A percentile compares a stretch with the other conserved stretches of the same genome.
These are phyloP conservation scores for Ceratocystis papillata DNA, from an alignment of 2,329 filamentous ascomycete species.

Conservation along the genomic window DNA sequence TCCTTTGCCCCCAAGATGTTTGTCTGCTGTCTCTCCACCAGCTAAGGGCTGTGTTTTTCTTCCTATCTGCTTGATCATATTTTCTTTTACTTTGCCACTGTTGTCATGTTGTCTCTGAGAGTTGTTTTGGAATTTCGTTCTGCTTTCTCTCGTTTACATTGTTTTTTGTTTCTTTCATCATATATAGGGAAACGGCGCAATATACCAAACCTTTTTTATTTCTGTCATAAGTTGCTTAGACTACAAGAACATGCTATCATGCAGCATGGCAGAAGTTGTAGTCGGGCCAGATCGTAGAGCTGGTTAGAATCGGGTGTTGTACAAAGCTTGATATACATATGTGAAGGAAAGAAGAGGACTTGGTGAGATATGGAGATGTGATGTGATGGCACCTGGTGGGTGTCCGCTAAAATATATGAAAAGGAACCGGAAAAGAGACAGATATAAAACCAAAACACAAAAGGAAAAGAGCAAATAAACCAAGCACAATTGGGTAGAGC, in stretches of 20 bases:
- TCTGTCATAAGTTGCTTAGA: neutral
- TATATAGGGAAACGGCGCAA: constrained; percentile 19
- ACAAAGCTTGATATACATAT: neutral
- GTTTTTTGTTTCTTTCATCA: constrained; percentile 7
- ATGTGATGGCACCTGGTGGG: neutral
- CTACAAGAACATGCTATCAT: neutral
- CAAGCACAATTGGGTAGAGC: neutral
- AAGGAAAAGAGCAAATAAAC: neutral
- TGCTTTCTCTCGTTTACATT: neutral
- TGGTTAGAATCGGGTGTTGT: neutral
- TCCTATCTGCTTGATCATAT: constrained; percentile 7
- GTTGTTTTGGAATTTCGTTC: neutral
- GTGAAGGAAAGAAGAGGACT: neutral
- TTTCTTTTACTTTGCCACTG: neutral
- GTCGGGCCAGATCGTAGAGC: too few species aligned
- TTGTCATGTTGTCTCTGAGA: constrained; percentile 1
- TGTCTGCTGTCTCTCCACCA: too few species aligned
- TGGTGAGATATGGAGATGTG: neutral
- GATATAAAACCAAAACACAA: neutral
- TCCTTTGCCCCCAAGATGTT: too few species aligned
- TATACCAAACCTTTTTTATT: constrained; percentile 14
- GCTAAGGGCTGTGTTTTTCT: neutral
- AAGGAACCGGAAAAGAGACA: neutral
- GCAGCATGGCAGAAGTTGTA: neutral
- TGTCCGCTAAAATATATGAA: constrained; percentile 4